Evolutionary conservation across 108 stramenopile genomes (phyloP).

Genomic region (Nannochloropsis salina): DNA sequence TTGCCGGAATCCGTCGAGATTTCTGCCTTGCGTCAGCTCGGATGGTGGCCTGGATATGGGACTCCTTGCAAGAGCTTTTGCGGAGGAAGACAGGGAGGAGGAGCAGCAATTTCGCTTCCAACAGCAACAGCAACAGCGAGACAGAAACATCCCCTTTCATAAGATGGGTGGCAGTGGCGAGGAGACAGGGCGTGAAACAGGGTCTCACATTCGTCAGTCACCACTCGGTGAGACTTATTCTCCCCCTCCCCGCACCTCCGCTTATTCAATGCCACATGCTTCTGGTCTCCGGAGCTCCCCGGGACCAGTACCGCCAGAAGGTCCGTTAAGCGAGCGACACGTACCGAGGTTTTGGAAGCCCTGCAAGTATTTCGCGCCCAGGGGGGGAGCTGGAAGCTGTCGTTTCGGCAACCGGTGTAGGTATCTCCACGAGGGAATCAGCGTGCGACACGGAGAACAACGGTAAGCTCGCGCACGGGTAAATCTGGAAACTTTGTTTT

Average conservation of each 20-base stretch:
- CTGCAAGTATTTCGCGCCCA: background rate
- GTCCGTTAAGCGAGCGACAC: background rate
- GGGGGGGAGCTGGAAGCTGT: background rate
- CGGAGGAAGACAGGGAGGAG: background rate
- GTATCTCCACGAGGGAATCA: background rate
- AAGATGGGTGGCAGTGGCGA: background rate
- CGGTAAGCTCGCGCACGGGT: background rate
- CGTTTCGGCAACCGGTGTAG: background rate
- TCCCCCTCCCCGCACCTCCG: background rate
- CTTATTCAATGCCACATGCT: too few species aligned
- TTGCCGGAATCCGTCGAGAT: background rate
- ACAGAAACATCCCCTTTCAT: background rate
- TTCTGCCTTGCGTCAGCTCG: background rate
- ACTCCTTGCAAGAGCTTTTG: background rate
- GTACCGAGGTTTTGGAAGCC: slow-evolving; percentile 1
- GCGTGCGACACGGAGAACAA: background rate
- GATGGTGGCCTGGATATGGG: slow-evolving; percentile 16
- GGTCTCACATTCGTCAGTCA: background rate
- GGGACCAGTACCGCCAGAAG: too few species aligned
- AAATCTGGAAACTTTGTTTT: background rate
- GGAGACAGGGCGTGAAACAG: too few species aligned
- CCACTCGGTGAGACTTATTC: background rate
- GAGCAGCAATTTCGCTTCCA: background rate
- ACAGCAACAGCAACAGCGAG: background rate
- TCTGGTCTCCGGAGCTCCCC: too few species aligned